phyloP scores from a whole-genome alignment of 148 eudicot species.

The Hydrangea macrophylla region DNA sequence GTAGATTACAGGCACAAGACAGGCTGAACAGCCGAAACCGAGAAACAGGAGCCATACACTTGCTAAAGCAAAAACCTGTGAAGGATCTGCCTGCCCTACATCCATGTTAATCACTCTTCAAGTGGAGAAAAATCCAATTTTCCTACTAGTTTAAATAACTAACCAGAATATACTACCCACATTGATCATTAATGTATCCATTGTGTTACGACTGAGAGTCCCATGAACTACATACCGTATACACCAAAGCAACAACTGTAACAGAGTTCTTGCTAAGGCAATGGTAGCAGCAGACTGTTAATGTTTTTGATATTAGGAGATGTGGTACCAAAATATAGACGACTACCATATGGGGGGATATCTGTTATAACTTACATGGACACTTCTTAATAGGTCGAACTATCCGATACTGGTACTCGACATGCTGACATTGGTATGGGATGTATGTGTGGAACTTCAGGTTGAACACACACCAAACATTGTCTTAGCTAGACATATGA shows the following conservation, averaged over 20 bases:
- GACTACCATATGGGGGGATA: neutral
- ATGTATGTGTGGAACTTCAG: too few relatives aligned
- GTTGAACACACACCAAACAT: too few relatives aligned
- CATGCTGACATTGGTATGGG: too few relatives aligned
- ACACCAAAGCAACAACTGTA: neutral
- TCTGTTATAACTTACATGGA: too few relatives aligned
- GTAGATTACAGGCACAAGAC: slow-evolving; percentile 67
- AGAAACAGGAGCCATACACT: slow-evolving; percentile 92
- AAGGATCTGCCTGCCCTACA: slow-evolving; percentile 99
- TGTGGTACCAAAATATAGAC: neutral
- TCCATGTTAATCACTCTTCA: slow-evolving; percentile 65
- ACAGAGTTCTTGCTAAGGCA: neutral
- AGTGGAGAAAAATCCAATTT: slow-evolving; percentile 17
- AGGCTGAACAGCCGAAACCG: slow-evolving; percentile 67
- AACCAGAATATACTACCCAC: neutral
- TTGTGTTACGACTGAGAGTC: neutral
- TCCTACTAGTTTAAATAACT: neutral
- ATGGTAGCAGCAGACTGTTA: slow-evolving; percentile 1
- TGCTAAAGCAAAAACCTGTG: slow-evolving; percentile 85
- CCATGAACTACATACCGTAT: neutral
- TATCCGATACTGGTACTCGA: too few relatives aligned
- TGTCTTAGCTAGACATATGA: too few relatives aligned
- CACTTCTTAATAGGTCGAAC: too few relatives aligned
- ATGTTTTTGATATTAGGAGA: neutral
- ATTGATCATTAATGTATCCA: neutral